Percentiles rank a stretch among this genome's conserved stretches.
Conservation (phyloP, 441 rosid genomes). For the Brassica hybrid region DNA sequence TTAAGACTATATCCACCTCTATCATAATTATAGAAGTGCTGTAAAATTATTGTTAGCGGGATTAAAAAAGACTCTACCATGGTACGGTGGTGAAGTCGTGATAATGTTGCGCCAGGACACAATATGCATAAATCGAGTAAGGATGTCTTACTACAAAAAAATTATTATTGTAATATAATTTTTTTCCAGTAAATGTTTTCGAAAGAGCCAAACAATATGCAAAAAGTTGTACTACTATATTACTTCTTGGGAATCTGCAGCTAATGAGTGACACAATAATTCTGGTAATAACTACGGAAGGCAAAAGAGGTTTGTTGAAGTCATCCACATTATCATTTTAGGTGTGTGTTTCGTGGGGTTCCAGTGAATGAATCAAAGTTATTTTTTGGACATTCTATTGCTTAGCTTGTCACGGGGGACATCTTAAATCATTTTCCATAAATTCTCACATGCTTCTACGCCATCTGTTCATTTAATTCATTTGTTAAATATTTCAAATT, state of each 20-base stretch:
- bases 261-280: background rate
- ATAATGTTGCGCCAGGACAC: background rate
- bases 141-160: background rate
- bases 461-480: background rate
- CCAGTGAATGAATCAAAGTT: constrained; percentile 24
- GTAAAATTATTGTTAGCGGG: too few relatives aligned
- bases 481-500: background rate
- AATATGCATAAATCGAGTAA: background rate
- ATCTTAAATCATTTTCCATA: constrained; percentile 39
- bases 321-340: constrained; percentile 2
- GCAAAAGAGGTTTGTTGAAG: constrained; percentile 17
- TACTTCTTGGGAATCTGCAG: background rate
- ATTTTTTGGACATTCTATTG: constrained; percentile 33
- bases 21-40: too few relatives aligned
- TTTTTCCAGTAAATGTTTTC: background rate
- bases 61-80: background rate
- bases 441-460: constrained; percentile 39
- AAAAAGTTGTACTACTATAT: background rate
- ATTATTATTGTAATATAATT: too few relatives aligned
- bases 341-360: constrained; percentile 20
- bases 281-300: constrained; percentile 6
- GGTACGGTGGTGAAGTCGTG: background rate
- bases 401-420: constrained; percentile 54
- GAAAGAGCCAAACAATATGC: background rate
- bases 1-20: too few relatives aligned